These are phyloP conservation scores for Cymbopogon flexuosus DNA, from an alignment of 202 grass and related monocot species.

Conservation along the genomic window DNA sequence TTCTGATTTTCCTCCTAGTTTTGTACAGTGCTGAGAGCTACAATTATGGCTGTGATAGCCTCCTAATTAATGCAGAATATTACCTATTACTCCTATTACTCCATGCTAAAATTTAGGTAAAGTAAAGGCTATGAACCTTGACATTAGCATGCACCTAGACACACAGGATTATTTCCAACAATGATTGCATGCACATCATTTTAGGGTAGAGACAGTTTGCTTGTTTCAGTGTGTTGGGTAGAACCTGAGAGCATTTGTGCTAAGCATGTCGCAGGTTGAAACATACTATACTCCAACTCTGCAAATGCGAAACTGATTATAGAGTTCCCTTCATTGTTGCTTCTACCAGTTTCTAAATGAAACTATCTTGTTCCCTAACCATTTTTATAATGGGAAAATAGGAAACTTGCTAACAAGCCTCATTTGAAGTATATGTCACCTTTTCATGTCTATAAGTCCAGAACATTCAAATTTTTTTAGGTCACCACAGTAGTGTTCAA, in stretches of 20 bases:
- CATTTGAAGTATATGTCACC: not conserved
- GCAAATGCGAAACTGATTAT: not conserved
- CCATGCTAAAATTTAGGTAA: not conserved
- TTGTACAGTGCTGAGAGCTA: not conserved
- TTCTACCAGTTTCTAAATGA: not conserved
- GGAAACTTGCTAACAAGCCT: not conserved
- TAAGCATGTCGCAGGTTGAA: not conserved
- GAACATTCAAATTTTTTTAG: not conserved
- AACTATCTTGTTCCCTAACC: not conserved
- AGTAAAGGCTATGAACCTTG: not conserved
- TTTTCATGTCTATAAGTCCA: not conserved
- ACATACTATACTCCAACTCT: not conserved
- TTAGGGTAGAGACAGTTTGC: not conserved
- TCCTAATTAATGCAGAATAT: not conserved
- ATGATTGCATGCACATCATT: not conserved
- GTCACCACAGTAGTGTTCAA: not conserved
- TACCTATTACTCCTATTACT: not conserved
- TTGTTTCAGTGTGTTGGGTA: conserved; percentile 3
- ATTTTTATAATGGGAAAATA: not conserved
- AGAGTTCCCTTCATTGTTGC: not conserved
- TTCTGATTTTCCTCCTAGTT: not conserved
- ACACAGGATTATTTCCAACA: conserved; percentile 2
- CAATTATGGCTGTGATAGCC: not conserved
- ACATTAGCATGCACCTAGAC: not conserved
- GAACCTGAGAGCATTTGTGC: not conserved